Conservation (phyloP, 495 filamentous ascomycete species). For the Aspergillus saccharolyticus region DNA sequence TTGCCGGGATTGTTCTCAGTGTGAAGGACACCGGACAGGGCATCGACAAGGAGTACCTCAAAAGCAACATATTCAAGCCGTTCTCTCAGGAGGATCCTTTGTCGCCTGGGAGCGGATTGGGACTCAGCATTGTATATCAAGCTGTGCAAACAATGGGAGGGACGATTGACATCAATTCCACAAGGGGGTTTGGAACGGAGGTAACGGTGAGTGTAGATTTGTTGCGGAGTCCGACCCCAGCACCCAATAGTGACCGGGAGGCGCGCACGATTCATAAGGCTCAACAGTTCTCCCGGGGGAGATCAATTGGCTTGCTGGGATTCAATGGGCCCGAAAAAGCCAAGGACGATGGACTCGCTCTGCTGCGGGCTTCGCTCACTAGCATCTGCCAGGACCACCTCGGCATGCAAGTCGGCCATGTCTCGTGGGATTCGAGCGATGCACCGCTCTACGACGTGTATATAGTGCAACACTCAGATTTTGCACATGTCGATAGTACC, state of each 20-base stretch:
- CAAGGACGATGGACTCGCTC: neutral
- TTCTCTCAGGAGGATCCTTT: conserved; percentile 47
- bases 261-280: neutral
- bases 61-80: conserved; percentile 38
- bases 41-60: conserved; percentile 35
- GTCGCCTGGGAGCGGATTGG: conserved; percentile 40
- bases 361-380: conserved; percentile 5
- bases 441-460: conserved; percentile 3
- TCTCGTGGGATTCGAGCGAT: neutral
- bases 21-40: conserved; percentile 33
- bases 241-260: neutral
- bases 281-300: neutral
- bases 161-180: conserved; percentile 34
- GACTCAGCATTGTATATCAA: conserved; percentile 40
- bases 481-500: neutral
- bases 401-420: conserved; percentile 4
- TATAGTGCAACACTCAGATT: neutral
- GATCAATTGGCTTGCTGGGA: neutral
- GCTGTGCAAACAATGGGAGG: conserved; percentile 38
- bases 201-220: conserved; percentile 4
- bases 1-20: neutral
- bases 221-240: neutral
- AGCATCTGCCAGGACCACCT: conserved; percentile 7
- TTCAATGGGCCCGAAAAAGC: neutral
- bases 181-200: conserved; percentile 19